Evolutionary conservation across 192 early-diverging fungal species (phyloP).

Genomic region (Chytriomyces hyalinus): DNA sequence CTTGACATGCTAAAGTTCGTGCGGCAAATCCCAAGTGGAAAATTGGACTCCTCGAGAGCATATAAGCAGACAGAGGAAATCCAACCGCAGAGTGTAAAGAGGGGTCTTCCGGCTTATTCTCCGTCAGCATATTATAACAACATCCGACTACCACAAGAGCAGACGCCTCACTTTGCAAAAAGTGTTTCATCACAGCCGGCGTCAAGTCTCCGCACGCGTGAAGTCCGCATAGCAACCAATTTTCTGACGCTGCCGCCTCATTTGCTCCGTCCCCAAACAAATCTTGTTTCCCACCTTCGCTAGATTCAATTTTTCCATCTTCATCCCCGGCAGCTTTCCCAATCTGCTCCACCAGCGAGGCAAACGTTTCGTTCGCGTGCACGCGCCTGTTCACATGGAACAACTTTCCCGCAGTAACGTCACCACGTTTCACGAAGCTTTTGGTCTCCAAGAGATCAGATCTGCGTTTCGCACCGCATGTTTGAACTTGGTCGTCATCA

Average conservation of each 20-base stretch:
- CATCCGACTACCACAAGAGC: conserved; percentile 74
- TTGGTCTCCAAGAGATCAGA: conserved; percentile 56
- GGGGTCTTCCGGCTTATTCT: conserved; percentile 39
- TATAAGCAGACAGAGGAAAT: conserved; percentile 25
- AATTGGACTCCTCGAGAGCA: conserved; percentile 22
- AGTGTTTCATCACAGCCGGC: conserved; percentile 68
- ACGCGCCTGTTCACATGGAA: conserved; percentile 47
- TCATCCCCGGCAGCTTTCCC: background rate
- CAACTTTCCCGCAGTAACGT: conserved; percentile 15
- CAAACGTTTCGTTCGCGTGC: conserved; percentile 37
- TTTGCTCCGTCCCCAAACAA: too few species aligned
- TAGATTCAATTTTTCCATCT: background rate
- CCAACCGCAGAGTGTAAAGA: conserved; percentile 3
- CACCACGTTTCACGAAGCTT: conserved; percentile 17
- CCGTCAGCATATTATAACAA: conserved; percentile 85
- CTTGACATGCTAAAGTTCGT: conserved; percentile 63
- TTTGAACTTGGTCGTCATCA: conserved; percentile 72
- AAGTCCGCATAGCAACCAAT: conserved; percentile 79
- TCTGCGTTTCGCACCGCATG: conserved; percentile 72
- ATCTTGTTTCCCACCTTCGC: background rate
- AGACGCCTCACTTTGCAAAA: conserved; percentile 51
- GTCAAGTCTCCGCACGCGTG: conserved; percentile 87
- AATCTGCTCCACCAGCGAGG: conserved; percentile 35
- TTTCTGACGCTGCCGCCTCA: background rate
- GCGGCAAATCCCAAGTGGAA: conserved; percentile 50